phyloP scores from a whole-genome alignment of 106 monocot genomes.

The Gastrodia elata region DNA sequence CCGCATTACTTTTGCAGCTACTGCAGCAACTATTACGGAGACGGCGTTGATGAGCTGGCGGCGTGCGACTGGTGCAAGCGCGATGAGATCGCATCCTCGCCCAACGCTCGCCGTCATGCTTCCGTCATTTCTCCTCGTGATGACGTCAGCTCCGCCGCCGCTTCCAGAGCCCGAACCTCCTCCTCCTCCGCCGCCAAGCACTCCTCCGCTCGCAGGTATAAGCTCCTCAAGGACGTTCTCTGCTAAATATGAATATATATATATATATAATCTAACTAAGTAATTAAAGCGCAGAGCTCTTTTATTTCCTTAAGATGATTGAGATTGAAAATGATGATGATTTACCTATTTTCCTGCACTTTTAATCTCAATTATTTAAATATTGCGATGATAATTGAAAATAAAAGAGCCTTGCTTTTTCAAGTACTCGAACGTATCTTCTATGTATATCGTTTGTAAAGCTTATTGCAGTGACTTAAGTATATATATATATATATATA shows the following conservation, averaged over 20 bases:
- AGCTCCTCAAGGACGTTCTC: constrained; percentile 51
- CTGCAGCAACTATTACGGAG: constrained; percentile 45
- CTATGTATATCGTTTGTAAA: no score
- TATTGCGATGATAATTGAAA: no score
- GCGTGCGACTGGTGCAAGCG: constrained; percentile 10
- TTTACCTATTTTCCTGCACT: no score
- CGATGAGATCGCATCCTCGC: not conserved
- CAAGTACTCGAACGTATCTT: no score
- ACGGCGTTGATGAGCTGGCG: not conserved
- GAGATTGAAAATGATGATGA: no score
- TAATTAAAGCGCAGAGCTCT: no score
- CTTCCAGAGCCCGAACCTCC: not conserved
- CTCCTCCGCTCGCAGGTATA: constrained; percentile 36
- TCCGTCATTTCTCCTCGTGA: not conserved
- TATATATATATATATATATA: no score
- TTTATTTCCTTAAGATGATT: no score
- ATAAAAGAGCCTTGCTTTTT: no score
- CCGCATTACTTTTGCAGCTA: constrained; percentile 16
- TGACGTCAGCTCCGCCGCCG: not conserved
- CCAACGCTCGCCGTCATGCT: not conserved
- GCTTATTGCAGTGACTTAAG: no score
- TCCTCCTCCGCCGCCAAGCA: constrained; percentile 17
- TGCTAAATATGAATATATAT: constrained; percentile 9
- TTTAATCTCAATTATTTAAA: no score
- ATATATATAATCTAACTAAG: no score